Evolutionary conservation across 441 rosid species (phyloP).

Genomic region (Pelargonium fulgidum): DNA sequence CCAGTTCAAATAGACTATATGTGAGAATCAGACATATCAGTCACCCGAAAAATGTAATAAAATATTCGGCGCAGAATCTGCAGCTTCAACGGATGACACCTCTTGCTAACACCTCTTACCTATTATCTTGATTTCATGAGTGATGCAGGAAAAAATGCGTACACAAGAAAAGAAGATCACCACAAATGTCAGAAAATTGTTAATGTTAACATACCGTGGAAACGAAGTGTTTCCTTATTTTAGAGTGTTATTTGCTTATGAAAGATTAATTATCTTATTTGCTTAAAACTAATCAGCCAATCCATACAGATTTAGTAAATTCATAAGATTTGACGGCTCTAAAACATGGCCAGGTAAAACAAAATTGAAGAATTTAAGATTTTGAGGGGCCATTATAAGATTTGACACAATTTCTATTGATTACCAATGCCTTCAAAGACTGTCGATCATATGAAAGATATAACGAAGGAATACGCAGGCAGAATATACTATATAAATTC

Average conservation of each 20-base stretch:
- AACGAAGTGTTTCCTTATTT: not conserved
- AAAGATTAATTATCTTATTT: not conserved
- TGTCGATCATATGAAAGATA: not conserved
- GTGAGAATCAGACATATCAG: not conserved
- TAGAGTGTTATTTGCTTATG: not conserved
- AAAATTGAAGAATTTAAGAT: too few species aligned
- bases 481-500: too few species aligned
- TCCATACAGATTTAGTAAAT: not conserved
- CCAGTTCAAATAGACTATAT: not conserved
- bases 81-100: too few species aligned
- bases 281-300: not conserved
- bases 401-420: not conserved
- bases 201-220: not conserved
- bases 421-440: not conserved
- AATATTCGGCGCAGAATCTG: too few species aligned
- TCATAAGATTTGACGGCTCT: not conserved
- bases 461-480: not conserved
- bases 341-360: not conserved
- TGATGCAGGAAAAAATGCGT: too few species aligned
- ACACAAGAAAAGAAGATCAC: too few species aligned
- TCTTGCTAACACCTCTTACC: too few species aligned
- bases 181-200: too few species aligned
- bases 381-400: too few species aligned
- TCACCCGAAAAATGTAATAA: too few species aligned
- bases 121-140: too few species aligned